Evolutionary conservation across 2,329 filamentous ascomycete genomes (phyloP), one percentile per base, ranked within the genome.

Genomic region (Microcyclospora pomicola): DNA sequence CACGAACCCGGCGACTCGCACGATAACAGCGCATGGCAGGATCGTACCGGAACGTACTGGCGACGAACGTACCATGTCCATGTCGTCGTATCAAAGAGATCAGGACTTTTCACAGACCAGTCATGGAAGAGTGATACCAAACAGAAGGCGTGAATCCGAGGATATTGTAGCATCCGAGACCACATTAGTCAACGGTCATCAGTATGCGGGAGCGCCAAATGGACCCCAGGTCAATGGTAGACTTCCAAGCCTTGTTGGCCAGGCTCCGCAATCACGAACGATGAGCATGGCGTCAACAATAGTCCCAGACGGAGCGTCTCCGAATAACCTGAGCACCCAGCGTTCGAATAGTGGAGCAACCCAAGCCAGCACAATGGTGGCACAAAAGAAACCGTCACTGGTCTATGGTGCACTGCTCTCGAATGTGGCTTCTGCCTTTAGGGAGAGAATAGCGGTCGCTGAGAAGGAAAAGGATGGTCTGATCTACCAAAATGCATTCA

Each of bases 401-500:
- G 88, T 96, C 1, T 96, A 98, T 56, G 91, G 91, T 15, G 91
- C 91, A 28, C 66, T 96, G 34, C 68, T 98, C 14, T 96, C 91
- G n/a, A 77, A 82, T 38, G 91, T 98, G 4, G 87, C 83, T 31
- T 83, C 92, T 52, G 86, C 84, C 39, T 96, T 98, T 62, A 78
- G 84, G 37, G 84, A 92, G 51, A 80, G 88, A 59, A 86, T 98
- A 35, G 74, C 79, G 15, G 73, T 87, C 15, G 79, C 81, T 37
- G 91, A 96, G 54, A 77, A 87, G 45, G 86, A 85, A 46, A 98
- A 98, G 70, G 95, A 98, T 67, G 88, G 88, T 39, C 68, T 98
- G 43, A 86, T 88, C 2, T 98, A 98, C 66, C 93, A 94, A 60
- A 94, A 91, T 61, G 84, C 88, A 2, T 98, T 98, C 59, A 93